Base-by-base conservation (phyloP, 495 filamentous ascomycete species). In the Penicillium pulvis region DNA sequence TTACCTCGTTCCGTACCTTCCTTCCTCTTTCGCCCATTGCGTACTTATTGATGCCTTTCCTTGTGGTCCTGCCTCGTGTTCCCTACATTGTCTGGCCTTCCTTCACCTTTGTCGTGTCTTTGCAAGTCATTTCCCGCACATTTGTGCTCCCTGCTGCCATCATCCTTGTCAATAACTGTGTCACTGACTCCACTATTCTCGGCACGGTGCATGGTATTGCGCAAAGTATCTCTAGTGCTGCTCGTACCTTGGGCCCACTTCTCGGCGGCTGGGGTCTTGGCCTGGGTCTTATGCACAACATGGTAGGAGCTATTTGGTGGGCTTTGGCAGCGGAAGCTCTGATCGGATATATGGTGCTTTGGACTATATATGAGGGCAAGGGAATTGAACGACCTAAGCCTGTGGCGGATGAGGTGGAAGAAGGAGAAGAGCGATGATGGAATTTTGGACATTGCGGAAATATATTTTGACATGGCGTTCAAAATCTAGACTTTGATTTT, bases 231-330 rank as follows among this genome's bases (percentile, higher is more conserved):
- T 72, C 79, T 3, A 83, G 77, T 42, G 75, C 80, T 5, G 81
- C 82, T 16, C 77, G 88, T 17, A 86, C 90, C 0, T 65, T 90
- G 9, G 90, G 90, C 0, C 89, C 90, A 4, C 78, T 83, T 2
- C 51, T 87, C n/a, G 85, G 83, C 3, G 88, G 88, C 0, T 84
- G 80, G 67, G 76, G 85, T 6, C 83, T 87, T 62, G 87, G 87
- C 0, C 42, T 81, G 11, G 90, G 90, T 0, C 68, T 92, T 17
- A 75, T 83, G 26, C 71, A 80, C n/a, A 88, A 89, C 0, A 72
- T 87, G 10, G 79, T 92, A 5, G 89, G 89, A 0, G 67, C 80
- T 11, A 84, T 88, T 17, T 93, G 87, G 86, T 93, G 90, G 90
- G 72, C 59, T 12, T 59, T 87, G 58, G 84, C 76, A 57, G 71